Percentiles rank a stretch among this genome's conserved stretches.
These are phyloP conservation scores for Candida glaebosa DNA, from an alignment of 805 yeast genomes.

Conservation along the genomic window DNA sequence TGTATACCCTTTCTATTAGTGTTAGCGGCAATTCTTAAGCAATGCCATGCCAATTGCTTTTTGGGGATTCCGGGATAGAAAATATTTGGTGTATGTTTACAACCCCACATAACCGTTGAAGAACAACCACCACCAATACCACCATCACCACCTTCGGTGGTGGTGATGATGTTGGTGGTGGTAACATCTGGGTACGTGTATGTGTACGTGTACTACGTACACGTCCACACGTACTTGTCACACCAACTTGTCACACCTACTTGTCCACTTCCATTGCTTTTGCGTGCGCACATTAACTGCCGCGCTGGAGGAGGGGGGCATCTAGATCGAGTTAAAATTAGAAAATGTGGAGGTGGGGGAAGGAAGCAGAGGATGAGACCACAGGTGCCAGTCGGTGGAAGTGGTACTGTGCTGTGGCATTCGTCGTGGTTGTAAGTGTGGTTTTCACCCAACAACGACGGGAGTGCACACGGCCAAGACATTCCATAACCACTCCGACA, in stretches of 20 bases:
- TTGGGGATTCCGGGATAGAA: background rate
- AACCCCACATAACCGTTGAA: background rate
- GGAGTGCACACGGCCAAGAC: background rate
- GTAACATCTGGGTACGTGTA: too few relatives aligned
- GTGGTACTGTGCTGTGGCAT: too few relatives aligned
- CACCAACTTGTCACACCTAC: background rate
- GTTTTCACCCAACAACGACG: conserved; percentile 1
- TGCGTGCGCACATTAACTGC: background rate
- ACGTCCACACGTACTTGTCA: background rate
- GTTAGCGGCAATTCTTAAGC: too few relatives aligned
- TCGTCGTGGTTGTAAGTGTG: too few relatives aligned
- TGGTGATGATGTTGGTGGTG: too few relatives aligned
- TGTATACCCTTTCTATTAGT: too few relatives aligned
- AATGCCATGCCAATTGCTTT: too few relatives aligned
- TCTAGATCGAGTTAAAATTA: too few relatives aligned
- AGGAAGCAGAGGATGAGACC: background rate
- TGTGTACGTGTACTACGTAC: too few relatives aligned
- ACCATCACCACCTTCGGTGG: too few relatives aligned
- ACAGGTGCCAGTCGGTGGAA: background rate
- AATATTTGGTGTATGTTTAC: background rate
- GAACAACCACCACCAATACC: background rate
- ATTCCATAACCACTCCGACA: conserved; percentile 1
- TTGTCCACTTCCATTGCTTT: background rate
- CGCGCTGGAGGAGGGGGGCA: background rate
- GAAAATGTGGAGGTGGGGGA: background rate